phyloP scores from a whole-genome alignment of 2,329 filamentous ascomycete species.

The Scedosporium dehoogii region DNA sequence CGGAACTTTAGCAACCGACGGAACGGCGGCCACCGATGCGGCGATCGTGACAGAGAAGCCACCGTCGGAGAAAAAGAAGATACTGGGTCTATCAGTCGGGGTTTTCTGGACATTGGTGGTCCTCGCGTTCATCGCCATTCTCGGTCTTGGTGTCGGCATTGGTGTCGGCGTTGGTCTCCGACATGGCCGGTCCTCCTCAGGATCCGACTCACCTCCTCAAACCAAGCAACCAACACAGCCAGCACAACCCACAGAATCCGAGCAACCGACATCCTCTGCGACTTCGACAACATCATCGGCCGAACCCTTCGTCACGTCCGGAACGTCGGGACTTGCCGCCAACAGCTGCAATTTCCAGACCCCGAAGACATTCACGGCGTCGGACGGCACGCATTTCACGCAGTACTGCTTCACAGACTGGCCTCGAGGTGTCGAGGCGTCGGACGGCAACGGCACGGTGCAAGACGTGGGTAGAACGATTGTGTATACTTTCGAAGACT shows the following conservation, averaged over 20 bases:
- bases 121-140: neutral
- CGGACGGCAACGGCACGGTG: slow-evolving; percentile 11
- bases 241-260: neutral
- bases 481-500: slow-evolving; percentile 13
- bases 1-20: neutral
- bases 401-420: slow-evolving; percentile 16
- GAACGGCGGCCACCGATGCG: neutral
- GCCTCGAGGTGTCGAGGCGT: slow-evolving; percentile 1
- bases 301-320: slow-evolving; percentile 8
- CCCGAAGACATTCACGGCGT: slow-evolving; percentile 8
- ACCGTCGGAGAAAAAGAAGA: neutral
- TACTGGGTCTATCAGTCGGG: neutral
- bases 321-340: slow-evolving; percentile 8
- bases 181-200: neutral
- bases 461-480: slow-evolving; percentile 8
- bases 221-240: neutral
- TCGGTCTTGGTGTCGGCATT: slow-evolving; percentile 2
- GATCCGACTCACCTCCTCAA: neutral
- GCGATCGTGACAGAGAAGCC: neutral
- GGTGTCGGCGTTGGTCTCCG: neutral
- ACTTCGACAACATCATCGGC: neutral
- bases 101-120: neutral
- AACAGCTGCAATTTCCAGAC: slow-evolving; percentile 11
- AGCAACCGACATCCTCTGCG: neutral
- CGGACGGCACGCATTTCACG: slow-evolving; percentile 7